These are phyloP conservation scores for Podospora sp. DNA, from an alignment of 495 filamentous ascomycete species.

Conservation along the genomic window DNA sequence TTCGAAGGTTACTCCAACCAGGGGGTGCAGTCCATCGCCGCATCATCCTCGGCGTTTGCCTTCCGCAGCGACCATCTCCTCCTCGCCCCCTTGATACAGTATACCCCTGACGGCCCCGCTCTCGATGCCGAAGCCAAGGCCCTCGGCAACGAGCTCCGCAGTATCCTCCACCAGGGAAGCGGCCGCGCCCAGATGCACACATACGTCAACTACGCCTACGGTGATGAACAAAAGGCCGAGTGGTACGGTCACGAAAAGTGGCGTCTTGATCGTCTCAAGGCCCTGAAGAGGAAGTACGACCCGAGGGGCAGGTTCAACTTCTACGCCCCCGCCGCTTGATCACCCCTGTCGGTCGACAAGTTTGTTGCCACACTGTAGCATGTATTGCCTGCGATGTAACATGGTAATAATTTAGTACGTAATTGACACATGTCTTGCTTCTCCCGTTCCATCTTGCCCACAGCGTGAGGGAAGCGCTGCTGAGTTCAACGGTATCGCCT, in stretches of 20 bases:
- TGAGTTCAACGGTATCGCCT: too few species aligned
- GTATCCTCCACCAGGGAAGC: slow-evolving; percentile 45
- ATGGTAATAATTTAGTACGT: too few species aligned
- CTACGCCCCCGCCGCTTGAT: background rate
- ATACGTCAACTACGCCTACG: slow-evolving; percentile 66
- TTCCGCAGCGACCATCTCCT: slow-evolving; percentile 49
- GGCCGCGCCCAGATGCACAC: slow-evolving; percentile 42
- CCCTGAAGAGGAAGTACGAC: slow-evolving; percentile 61
- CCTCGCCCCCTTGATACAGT: slow-evolving; percentile 44
- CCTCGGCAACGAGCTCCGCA: slow-evolving; percentile 46
- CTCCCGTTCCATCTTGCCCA: too few species aligned
- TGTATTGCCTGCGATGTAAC: too few species aligned
- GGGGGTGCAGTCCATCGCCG: slow-evolving; percentile 46
- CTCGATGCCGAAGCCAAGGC: slow-evolving; percentile 36
- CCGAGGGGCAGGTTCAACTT: slow-evolving; percentile 49
- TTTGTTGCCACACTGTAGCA: too few species aligned
- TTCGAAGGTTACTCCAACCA: slow-evolving; percentile 58
- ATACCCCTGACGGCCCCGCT: slow-evolving; percentile 40
- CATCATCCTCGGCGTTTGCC: slow-evolving; percentile 46
- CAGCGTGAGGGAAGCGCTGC: too few species aligned
- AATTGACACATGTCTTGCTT: too few species aligned
- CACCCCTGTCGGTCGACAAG: background rate
- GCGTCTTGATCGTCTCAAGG: slow-evolving; percentile 45
- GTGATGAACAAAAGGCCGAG: slow-evolving; percentile 49
- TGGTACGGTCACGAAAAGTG: slow-evolving; percentile 58